Base-by-base conservation (phyloP, 2,329 filamentous ascomycete species). In the Penicillium sclerotiorum region DNA sequence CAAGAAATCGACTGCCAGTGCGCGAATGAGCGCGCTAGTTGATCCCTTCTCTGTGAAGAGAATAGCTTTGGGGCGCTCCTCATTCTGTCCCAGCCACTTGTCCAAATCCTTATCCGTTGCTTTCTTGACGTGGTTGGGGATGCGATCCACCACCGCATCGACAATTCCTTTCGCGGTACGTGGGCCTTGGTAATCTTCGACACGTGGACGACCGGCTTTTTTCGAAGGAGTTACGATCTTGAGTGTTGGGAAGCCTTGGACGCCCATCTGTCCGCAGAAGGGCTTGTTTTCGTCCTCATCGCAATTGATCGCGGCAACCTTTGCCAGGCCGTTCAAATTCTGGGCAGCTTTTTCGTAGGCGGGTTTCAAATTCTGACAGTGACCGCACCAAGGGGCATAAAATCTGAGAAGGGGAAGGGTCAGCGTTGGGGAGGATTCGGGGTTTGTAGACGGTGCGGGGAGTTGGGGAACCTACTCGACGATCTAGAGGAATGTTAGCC, bases 361-460 rank as follows among this genome's bases (percentile, higher is more conserved):
- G 3, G 92, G 93, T 75, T 96, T 92, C 65, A 99, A 87, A 74
- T 88, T 96, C 75, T 96, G 83, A 77, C 94, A 99, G 75, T 97
- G 94, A 35, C 93, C 94, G 66, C 94, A 97, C 93, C 93, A 97
- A 20, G 93, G 93, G 8, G 93, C 93, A 67, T 96, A 97, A 80
- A 97, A 97, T 74, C 92, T 90, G 68, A n/a, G 33, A 36, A 85
- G 75, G 44, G 52, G 22, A 45, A 49, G 52, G 47, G 53, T 50
- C 28, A 53, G 61, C 46, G 36, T 41, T 22, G 28, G 32, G 32
- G 39, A 30, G 23, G 21, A 20, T 45, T 36, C 18, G 30, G 20
- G 36, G 11, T 25, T 25, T 36, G 20, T 20, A 30, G 43, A 49
- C 39, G 39, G 33, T 46, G 55, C 40, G 46, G 48, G 51, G 48